These are phyloP conservation scores for Paramecium sexaurelia DNA, from an alignment of 73 alveolate species.

Conservation along the genomic window DNA sequence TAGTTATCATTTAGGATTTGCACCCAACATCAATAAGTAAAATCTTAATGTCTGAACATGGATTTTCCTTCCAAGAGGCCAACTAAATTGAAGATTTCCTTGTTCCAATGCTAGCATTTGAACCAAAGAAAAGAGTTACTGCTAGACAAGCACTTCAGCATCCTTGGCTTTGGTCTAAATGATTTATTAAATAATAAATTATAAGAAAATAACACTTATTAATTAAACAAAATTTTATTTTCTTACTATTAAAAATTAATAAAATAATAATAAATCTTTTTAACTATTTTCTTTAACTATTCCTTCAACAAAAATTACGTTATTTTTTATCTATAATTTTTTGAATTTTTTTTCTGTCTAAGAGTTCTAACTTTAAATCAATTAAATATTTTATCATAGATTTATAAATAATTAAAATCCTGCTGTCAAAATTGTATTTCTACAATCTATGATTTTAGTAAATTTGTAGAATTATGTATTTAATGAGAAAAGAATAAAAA, in stretches of 20 bases:
- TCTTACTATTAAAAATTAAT: background rate
- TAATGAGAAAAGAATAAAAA: background rate
- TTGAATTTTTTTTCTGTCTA: no score
- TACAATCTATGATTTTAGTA: background rate
- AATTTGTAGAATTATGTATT: background rate
- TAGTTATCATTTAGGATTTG: slow-evolving; percentile 63
- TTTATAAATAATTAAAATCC: background rate
- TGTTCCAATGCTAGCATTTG: slow-evolving; percentile 92
- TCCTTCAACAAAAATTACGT: no score
- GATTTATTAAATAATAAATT: background rate
- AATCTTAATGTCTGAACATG: slow-evolving; percentile 88
- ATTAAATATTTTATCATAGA: no score
- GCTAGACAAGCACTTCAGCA: slow-evolving; percentile 89
- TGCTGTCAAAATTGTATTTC: background rate
- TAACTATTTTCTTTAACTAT: no score
- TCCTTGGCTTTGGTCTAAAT: slow-evolving; percentile 81
- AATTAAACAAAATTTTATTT: background rate
- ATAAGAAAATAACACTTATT: background rate
- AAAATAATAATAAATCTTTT: background rate
- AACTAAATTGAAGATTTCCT: slow-evolving; percentile 88
- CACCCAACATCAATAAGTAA: slow-evolving; percentile 91
- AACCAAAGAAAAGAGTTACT: slow-evolving; percentile 87
- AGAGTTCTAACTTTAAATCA: no score
- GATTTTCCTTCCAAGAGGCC: slow-evolving; percentile 93
- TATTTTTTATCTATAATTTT: no score